A percentile compares a stretch with the other conserved stretches of the same genome.
Evolutionary conservation across 2,329 filamentous ascomycete species (phyloP).

Genomic region (Neonectria neomacrospora): DNA sequence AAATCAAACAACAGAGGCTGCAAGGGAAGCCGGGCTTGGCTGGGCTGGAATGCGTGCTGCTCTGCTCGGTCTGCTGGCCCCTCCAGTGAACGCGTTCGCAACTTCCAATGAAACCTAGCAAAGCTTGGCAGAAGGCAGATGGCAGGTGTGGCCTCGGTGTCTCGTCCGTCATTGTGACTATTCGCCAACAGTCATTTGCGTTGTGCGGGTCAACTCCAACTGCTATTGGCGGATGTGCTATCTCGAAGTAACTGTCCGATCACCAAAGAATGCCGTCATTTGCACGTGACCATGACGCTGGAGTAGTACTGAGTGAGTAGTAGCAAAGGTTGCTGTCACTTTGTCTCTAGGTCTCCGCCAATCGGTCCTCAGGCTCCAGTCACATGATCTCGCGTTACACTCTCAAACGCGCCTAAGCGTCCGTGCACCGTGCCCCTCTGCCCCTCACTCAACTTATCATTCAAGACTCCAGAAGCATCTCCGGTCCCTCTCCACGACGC

Average conservation of each 20-base stretch:
- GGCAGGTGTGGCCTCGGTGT: not conserved
- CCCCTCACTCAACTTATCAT: not conserved
- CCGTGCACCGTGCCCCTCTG: not conserved
- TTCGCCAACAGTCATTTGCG: not conserved
- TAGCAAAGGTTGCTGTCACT: no score
- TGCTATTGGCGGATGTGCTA: not conserved
- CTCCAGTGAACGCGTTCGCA: not conserved
- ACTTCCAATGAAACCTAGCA: not conserved
- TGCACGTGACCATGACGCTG: not conserved
- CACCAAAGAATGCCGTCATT: not conserved
- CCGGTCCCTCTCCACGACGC: no score
- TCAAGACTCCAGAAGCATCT: not conserved
- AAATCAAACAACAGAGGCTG: not conserved
- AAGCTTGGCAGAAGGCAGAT: not conserved
- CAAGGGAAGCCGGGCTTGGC: not conserved
- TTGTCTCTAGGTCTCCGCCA: no score
- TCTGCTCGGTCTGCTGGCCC: not conserved
- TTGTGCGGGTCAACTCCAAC: not conserved
- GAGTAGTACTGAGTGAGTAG: no score
- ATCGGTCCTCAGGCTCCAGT: no score
- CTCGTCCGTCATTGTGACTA: not conserved
- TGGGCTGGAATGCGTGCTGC: not conserved
- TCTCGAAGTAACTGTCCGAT: not conserved
- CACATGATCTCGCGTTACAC: constrained; percentile 39
- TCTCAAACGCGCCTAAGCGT: constrained; percentile 26